phyloP scores from a whole-genome alignment of 139 green algal species.

The Nannochloris sp. region DNA sequence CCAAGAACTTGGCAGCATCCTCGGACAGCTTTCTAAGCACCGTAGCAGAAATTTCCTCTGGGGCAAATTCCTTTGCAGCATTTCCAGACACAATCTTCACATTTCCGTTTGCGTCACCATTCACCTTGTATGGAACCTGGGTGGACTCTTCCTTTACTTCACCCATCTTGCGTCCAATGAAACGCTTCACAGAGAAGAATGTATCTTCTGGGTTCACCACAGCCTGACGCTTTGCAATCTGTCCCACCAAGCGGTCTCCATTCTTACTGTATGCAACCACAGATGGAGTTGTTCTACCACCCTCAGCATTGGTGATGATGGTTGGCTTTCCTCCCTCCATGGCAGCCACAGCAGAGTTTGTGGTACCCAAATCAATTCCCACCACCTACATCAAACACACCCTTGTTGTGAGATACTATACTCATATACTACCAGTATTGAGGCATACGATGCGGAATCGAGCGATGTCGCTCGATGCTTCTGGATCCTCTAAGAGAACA shows the following conservation, averaged over 20 bases:
- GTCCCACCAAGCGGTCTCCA: slow-evolving; percentile 92
- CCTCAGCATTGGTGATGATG: slow-evolving; percentile 97
- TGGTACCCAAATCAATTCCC: slow-evolving; percentile 55
- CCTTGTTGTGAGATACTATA: background rate
- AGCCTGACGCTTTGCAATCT: slow-evolving; percentile 98
- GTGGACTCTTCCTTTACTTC: slow-evolving; percentile 89
- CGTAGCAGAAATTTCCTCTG: slow-evolving; percentile 93
- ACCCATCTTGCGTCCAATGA: slow-evolving; percentile 88
- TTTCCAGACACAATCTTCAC: slow-evolving; percentile 92
- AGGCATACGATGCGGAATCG: no score
- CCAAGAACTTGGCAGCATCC: slow-evolving; percentile 72
- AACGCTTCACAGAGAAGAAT: slow-evolving; percentile 98
- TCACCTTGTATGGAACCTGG: slow-evolving; percentile 75
- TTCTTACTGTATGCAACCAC: slow-evolving; percentile 97
- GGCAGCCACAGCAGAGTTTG: slow-evolving; percentile 86
- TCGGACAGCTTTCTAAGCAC: slow-evolving; percentile 75
- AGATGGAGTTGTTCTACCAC: slow-evolving; percentile 90
- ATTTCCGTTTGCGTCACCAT: slow-evolving; percentile 72
- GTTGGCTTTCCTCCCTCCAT: slow-evolving; percentile 92
- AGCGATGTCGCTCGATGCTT: no score
- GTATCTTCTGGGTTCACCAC: slow-evolving; percentile 99
- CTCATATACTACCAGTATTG: no score
- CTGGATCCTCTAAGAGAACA: background rate
- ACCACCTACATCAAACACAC: slow-evolving; percentile 29
- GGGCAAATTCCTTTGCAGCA: slow-evolving; percentile 88